phyloP scores from a whole-genome alignment of 1,284 basidiomycete genomes.

The Cutaneotrichosporon cavernicola region DNA sequence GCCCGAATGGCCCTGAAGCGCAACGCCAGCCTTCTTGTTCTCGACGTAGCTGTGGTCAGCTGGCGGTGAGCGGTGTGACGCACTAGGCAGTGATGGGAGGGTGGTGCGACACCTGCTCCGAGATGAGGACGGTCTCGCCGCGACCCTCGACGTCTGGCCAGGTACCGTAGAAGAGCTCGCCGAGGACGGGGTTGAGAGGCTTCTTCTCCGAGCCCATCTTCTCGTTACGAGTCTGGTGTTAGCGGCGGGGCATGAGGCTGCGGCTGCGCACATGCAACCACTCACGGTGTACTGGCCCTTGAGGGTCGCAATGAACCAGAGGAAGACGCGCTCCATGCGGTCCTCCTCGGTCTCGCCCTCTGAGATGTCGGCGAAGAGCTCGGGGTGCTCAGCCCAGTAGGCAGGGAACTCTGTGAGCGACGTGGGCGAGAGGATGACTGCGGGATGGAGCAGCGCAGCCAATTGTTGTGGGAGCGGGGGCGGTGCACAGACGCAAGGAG shows the following conservation, averaged over 20 bases:
- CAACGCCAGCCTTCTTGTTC: conserved; percentile 76
- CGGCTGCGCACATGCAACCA: not conserved
- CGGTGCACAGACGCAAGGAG: conserved; percentile 8
- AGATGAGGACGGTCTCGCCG: conserved; percentile 78
- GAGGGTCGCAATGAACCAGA: conserved; percentile 90
- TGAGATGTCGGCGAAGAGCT: conserved; percentile 77
- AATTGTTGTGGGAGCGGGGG: not conserved
- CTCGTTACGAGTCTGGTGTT: conserved; percentile 70
- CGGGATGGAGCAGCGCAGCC: not conserved
- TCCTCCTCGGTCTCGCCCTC: conserved; percentile 70
- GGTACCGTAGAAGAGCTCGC: conserved; percentile 88
- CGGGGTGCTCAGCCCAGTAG: conserved; percentile 89
- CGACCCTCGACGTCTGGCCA: conserved; percentile 82
- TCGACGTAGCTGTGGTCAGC: conserved; percentile 64
- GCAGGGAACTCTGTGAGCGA: conserved; percentile 74
- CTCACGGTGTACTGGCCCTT: conserved; percentile 85
- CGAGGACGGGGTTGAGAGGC: conserved; percentile 92
- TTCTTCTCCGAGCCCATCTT: conserved; percentile 97
- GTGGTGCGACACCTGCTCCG: conserved; percentile 98
- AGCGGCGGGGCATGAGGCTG: conserved; percentile 1
- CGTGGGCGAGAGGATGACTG: conserved; percentile 77
- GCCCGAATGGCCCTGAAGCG: conserved; percentile 84
- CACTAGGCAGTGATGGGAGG: conserved; percentile 68
- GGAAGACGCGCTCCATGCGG: conserved; percentile 70
- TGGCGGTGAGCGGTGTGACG: not conserved